These are phyloP conservation scores for Micractinium conductrix DNA, from an alignment of 139 green algal species.

Conservation along the genomic window DNA sequence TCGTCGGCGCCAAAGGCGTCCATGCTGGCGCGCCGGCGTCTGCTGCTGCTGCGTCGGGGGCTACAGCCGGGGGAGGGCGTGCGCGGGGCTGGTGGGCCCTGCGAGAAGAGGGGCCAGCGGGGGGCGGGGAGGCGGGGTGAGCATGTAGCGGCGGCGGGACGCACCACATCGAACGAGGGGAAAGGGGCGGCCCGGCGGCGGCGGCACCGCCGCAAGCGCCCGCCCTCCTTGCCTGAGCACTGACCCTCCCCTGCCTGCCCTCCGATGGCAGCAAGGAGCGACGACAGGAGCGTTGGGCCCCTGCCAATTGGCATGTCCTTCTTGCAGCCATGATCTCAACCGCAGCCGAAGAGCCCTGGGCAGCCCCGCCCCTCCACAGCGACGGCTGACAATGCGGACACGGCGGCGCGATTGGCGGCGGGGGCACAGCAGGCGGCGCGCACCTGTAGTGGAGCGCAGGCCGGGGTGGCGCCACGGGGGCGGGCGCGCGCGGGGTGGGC, in stretches of 20 bases:
- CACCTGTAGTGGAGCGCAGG: conserved; percentile 6
- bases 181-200: neutral
- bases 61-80: neutral
- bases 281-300: neutral
- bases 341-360: neutral
- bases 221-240: too few relatives aligned
- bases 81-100: neutral
- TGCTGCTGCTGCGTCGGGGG: neutral
- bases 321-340: conserved; percentile 6
- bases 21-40: neutral
- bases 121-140: neutral
- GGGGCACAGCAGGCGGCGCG: neutral
- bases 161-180: neutral
- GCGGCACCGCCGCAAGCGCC: too few relatives aligned
- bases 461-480: too few relatives aligned
- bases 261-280: too few relatives aligned
- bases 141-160: neutral
- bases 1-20: conserved; percentile 15
- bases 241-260: too few relatives aligned
- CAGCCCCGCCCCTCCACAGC: neutral
- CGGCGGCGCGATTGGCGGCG: neutral
- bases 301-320: neutral
- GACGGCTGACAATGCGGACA: neutral
- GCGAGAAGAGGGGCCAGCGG: neutral
- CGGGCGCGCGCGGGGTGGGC: too few relatives aligned